These are phyloP conservation scores for Neonectria neomacrospora DNA, from an alignment of 2,329 filamentous ascomycete genomes.

Conservation along the genomic window DNA sequence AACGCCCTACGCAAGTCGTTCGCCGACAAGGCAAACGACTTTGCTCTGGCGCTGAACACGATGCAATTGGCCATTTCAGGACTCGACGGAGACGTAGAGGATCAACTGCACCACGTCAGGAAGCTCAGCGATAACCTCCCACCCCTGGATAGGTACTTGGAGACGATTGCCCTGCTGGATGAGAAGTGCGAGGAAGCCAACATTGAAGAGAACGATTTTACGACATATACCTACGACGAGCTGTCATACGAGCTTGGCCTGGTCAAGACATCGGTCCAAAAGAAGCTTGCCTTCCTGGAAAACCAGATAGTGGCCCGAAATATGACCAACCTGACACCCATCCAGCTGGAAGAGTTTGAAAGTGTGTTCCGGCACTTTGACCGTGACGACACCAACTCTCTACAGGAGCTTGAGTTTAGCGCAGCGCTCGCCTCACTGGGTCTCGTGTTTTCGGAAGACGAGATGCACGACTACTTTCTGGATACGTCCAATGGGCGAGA, in stretches of 20 bases:
- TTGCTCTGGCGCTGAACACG: constrained; percentile 93
- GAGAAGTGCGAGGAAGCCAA: constrained; percentile 94
- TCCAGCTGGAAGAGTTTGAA: constrained; percentile 98
- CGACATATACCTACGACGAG: constrained; percentile 98
- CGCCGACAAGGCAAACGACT: constrained; percentile 98
- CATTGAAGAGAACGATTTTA: constrained; percentile 99
- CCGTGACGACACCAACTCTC: constrained; percentile 87
- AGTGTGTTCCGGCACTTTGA: constrained; percentile 98
- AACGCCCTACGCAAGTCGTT: constrained; percentile 92
- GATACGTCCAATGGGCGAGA: constrained; percentile 84
- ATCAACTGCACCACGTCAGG: constrained; percentile 89
- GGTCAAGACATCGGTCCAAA: constrained; percentile 91
- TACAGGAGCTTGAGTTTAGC: constrained; percentile 95
- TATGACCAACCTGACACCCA: constrained; percentile 98
- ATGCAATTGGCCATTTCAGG: constrained; percentile 95
- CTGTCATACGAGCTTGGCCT: constrained; percentile 92
- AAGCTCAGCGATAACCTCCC: constrained; percentile 86
- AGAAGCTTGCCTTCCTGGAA: constrained; percentile 95
- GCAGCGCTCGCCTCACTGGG: constrained; percentile 95
- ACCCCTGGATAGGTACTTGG: constrained; percentile 90
- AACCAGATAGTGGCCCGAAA: constrained; percentile 98
- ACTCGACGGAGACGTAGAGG: constrained; percentile 96
- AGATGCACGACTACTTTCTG: constrained; percentile 96
- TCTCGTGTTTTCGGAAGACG: constrained; percentile 94
- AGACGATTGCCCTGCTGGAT: constrained; percentile 87